Conservation (phyloP, 139 green algal genomes). For the Zygnema cylindricum region DNA sequence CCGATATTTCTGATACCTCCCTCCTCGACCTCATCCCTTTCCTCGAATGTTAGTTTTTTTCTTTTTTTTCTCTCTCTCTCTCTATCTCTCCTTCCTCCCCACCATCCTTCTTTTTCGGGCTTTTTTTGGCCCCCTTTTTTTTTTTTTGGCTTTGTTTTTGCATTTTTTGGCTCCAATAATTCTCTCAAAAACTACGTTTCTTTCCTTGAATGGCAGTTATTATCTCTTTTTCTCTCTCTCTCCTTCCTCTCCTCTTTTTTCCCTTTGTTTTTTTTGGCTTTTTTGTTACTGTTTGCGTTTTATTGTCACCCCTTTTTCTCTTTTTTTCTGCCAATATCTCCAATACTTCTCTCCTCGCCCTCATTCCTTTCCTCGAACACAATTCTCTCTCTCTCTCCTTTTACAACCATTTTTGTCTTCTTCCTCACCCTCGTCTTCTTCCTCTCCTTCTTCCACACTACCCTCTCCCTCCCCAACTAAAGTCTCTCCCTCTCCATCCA, state of each 20-base stretch:
- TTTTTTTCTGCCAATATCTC: background rate
- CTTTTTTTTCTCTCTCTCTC: background rate
- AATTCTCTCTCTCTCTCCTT: background rate
- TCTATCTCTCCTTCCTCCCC: background rate
- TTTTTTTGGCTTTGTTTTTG: background rate
- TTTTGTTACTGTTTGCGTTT: background rate
- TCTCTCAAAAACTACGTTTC: no score
- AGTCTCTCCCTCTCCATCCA: background rate
- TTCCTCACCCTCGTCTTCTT: background rate
- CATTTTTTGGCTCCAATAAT: no score
- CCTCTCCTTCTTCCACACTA: background rate
- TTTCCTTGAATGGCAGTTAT: no score
- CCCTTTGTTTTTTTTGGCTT: background rate
- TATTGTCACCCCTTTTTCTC: background rate
- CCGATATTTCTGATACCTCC: no score
- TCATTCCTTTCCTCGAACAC: background rate
- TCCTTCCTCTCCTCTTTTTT: background rate
- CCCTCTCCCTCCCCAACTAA: background rate
- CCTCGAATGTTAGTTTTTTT: no score
- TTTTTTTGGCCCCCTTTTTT: background rate
- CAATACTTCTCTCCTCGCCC: background rate
- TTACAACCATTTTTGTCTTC: background rate
- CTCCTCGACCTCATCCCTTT: no score
- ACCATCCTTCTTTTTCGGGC: background rate
- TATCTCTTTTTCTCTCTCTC: background rate